Conservation (phyloP, 306 rosid species). For the Boehmeria nivea region DNA sequence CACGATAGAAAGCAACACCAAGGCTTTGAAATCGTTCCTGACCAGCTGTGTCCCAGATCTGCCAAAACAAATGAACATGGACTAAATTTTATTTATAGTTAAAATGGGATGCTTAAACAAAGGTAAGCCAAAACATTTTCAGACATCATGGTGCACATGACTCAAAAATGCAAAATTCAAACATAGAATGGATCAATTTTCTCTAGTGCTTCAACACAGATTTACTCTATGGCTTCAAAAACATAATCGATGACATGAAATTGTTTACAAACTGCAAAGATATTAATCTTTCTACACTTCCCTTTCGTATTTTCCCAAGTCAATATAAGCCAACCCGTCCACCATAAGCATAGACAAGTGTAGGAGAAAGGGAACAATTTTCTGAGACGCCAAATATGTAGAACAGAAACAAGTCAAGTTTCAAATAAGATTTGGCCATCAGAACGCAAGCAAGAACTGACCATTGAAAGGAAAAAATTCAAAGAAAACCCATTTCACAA, state of each 20-base stretch:
- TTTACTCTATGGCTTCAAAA: too few relatives aligned
- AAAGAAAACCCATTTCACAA: too few relatives aligned
- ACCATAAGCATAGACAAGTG: too few relatives aligned
- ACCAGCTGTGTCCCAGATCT: conserved; percentile 99
- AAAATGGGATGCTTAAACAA: neutral
- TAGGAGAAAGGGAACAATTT: too few relatives aligned
- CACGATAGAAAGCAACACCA: conserved; percentile 98
- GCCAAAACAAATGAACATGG: conserved; percentile 11
- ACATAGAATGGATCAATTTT: too few relatives aligned
- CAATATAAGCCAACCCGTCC: too few relatives aligned
- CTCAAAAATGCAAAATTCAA: neutral
- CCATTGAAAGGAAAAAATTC: neutral
- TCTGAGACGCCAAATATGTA: neutral
- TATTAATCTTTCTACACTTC: too few relatives aligned
- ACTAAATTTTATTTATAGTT: neutral
- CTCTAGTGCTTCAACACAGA: too few relatives aligned
- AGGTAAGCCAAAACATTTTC: conserved; percentile 5
- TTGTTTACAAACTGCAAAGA: too few relatives aligned
- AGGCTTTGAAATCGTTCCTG: conserved; percentile 99
- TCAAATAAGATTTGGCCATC: neutral
- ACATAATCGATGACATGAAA: too few relatives aligned
- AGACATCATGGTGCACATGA: neutral
- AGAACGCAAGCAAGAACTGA: neutral
- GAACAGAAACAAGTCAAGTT: neutral
- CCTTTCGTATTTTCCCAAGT: too few relatives aligned